Evolutionary conservation across 768 basidiomycete genomes (phyloP).

Genomic region (Hypsizygus marmoreus): DNA sequence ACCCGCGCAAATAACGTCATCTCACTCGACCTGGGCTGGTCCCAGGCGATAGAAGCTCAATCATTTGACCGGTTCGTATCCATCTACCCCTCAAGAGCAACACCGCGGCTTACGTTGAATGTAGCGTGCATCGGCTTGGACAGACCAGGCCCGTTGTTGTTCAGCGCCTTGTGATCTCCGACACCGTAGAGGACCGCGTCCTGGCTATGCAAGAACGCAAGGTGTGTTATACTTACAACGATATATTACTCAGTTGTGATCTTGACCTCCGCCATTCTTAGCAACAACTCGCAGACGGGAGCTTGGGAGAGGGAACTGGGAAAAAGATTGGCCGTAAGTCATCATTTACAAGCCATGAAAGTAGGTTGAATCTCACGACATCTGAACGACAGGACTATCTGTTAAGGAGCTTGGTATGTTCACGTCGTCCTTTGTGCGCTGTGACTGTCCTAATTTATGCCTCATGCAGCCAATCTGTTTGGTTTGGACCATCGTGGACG

Average conservation of each 20-base stretch:
- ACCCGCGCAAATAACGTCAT: constrained; percentile 68
- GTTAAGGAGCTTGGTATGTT: constrained; percentile 51
- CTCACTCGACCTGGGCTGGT: constrained; percentile 65
- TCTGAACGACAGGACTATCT: constrained; percentile 35
- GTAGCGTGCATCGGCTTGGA: constrained; percentile 53
- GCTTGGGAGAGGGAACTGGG: constrained; percentile 61
- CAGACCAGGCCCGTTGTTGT: constrained; percentile 54
- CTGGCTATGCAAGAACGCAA: constrained; percentile 64
- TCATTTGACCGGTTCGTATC: constrained; percentile 49
- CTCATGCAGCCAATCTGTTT: constrained; percentile 40
- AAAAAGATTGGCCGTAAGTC: constrained; percentile 58
- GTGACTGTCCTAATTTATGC: background rate
- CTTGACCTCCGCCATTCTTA: too few species aligned
- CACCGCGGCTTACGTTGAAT: background rate
- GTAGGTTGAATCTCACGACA: background rate
- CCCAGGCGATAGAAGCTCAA: constrained; percentile 61
- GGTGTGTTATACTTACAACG: constrained; percentile 29
- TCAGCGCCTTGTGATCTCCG: constrained; percentile 55
- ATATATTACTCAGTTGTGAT: too few species aligned
- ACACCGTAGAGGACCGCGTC: constrained; percentile 74
- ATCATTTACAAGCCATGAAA: background rate
- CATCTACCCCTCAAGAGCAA: constrained; percentile 1
- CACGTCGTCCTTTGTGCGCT: background rate
- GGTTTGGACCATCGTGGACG: constrained; percentile 42
- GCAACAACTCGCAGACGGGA: constrained; percentile 61